Base-by-base conservation (phyloP, 73 alveolate species). In the Paramecium sexaurelia region DNA sequence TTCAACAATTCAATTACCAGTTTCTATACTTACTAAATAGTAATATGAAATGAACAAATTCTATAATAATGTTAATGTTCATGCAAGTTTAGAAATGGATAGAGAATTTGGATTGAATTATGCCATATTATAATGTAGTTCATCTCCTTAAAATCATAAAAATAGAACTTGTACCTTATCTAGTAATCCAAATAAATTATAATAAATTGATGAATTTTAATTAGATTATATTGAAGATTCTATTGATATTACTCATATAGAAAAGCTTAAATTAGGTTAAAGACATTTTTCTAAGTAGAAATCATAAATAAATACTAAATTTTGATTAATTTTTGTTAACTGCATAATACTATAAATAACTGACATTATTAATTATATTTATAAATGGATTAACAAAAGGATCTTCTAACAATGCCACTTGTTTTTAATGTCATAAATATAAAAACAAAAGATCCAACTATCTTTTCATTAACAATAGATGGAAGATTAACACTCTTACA, bases 381-480 rank as follows among this genome's bases (percentile, higher is more conserved):
- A 61, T 61, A 26, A 61, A 61, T 61, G 83, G 17, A 61, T 61
- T 61, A 61, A 61, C 32, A 73, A 73, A 78, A 45, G 73, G 90
- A 78, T 24, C 71, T 78, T 24, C 55, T 78, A 37, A 78, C 90
- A 36, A 19, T 29, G 90, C 43, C 90, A 6, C 43, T 78, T n/a
- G 43, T 29, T 8, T 78, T 78, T 33, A 78, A 78, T 78, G 73
- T 78, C 27, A 78, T 78, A 24, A 56, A 37, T 40, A 33, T 55
- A 6, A 37, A 78, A 78, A 22, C 29, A 9, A 78, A 78, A 45
- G 68, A 37, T 40, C 68, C 71, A 36, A 78, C 13, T n/a, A 78
- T 78, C 45, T 78, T 78, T 40, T 78, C 68, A 10, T 22, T 78
- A 39, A 39, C 55, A 7, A 78, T 78, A 11, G 90, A 78, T 40